Percentiles rank a stretch among this genome's conserved stretches.
These are phyloP conservation scores for Leccinum disarticulatum DNA, from an alignment of 768 basidiomycete species.

Conservation along the genomic window DNA sequence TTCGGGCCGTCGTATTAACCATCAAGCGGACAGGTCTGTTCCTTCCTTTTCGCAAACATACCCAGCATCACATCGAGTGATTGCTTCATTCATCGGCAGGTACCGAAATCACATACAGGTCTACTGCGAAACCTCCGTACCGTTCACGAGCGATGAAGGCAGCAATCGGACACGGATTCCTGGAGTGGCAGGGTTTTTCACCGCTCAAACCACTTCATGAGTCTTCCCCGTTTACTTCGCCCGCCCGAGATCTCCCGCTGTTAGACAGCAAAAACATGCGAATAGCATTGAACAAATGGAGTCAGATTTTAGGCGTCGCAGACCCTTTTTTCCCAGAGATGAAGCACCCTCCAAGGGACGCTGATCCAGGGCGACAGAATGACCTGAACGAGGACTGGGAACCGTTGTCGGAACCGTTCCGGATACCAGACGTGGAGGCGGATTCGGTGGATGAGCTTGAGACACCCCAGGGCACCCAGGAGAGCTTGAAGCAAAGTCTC, in stretches of 20 bases:
- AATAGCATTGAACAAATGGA: constrained; percentile 34
- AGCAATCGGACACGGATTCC: constrained; percentile 30
- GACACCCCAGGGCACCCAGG: constrained; percentile 5
- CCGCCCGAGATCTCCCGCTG: constrained; percentile 10
- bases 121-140: constrained; percentile 22
- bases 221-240: constrained; percentile 28
- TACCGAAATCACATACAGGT: constrained; percentile 23
- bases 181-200: constrained; percentile 35
- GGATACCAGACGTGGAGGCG: constrained; percentile 1
- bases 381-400: constrained; percentile 22
- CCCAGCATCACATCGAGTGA: background rate
- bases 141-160: constrained; percentile 32
- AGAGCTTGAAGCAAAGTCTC: constrained; percentile 27
- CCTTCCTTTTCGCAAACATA: background rate
- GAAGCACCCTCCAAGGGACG: constrained; percentile 4
- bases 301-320: constrained; percentile 32
- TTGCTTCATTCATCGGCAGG: constrained; percentile 7
- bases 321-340: constrained; percentile 35
- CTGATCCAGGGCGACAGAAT: constrained; percentile 5
- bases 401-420: constrained; percentile 22
- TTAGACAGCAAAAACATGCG: constrained; percentile 31
- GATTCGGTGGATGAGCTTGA: constrained; percentile 1
- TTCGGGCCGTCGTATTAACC: constrained; percentile 15
- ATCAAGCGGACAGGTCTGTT: constrained; percentile 30
- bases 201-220: constrained; percentile 30